These are phyloP conservation scores for Pelargonium exstipulatum DNA, from an alignment of 441 rosid genomes.

Conservation along the genomic window DNA sequence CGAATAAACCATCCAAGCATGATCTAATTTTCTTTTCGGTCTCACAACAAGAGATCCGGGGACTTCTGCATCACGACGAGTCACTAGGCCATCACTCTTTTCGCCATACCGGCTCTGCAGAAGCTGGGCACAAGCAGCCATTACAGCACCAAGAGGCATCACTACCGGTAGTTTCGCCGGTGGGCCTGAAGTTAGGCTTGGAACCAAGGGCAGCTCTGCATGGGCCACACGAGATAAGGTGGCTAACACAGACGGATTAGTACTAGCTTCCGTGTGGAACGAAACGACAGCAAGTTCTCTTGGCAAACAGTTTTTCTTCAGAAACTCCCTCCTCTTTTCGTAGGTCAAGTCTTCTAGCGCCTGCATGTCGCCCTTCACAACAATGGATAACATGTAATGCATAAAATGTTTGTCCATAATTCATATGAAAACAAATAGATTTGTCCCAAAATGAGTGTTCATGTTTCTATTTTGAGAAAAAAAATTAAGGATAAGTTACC, in stretches of 20 bases:
- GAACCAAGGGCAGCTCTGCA: constrained; percentile 60
- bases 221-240: constrained; percentile 84
- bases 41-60: constrained; percentile 84
- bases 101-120: constrained; percentile 74
- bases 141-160: constrained; percentile 87
- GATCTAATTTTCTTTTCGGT: constrained; percentile 75
- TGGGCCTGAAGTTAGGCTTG: constrained; percentile 40
- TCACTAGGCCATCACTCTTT: constrained; percentile 88
- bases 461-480: neutral
- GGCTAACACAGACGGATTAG: constrained; percentile 64
- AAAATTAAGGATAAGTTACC: neutral
- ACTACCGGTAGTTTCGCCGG: constrained; percentile 73
- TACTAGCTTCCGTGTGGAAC: constrained; percentile 80
- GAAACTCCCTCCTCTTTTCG: constrained; percentile 71
- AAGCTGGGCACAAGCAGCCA: constrained; percentile 95
- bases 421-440: neutral
- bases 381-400: neutral
- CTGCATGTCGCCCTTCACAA: constrained; percentile 75
- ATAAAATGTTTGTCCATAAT: neutral
- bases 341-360: constrained; percentile 92
- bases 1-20: constrained; percentile 97
- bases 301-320: constrained; percentile 62
- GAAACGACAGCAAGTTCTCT: constrained; percentile 78
- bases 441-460: too few relatives aligned
- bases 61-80: constrained; percentile 88